Evolutionary conservation across 1,284 basidiomycete species (phyloP), one percentile per base, ranked within the genome.

Genomic region (Tremellales sp.): DNA sequence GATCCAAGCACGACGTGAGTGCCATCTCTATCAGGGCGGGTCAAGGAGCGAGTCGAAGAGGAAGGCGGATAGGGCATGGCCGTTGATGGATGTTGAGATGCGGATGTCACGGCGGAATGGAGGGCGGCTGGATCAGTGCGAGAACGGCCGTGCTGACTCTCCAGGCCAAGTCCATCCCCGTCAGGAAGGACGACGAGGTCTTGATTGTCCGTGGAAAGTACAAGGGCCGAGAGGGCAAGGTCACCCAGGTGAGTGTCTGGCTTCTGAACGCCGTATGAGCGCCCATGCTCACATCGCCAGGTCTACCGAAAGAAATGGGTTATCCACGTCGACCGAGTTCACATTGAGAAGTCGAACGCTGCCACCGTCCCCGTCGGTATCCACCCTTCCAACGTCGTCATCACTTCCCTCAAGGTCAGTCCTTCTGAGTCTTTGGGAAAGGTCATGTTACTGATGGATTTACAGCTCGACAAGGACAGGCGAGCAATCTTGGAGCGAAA

Each of bases 291-390:
- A 23, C 23, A 2, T 40, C 86, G 82, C 37, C 84, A 92, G 78
- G 93, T 97, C 58, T 97, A 97, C 84, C 88, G 94, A 75, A 97
- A 97, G 87, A 97, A 97, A 79, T 97, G 90, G 89, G 90, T 97
- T 52, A 88, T 98, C 77, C 87, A 97, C 80, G 88, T 99, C 72
- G 96, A 98, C 78, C 89, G 93, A 75, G 92, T 99, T 56, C 86
- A 88, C 73, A 85, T 93, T 62, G 96, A 99, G 81, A 98, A 98
- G 81, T 89, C 89, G 64, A 97, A 96, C 75, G 96, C 96, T 63
- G 87, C 92, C 57, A 87, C 92, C 52, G 84, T 86, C 53, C 87
- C 89, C 68, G 91, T 97, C 68, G 92, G 92, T 65, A 85, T 99
- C 68, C 87, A 94, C 82, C 93, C 96, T 57, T 91, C 87, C 79